Percentiles rank a stretch among this genome's conserved stretches.
These are phyloP conservation scores for Termitomyces sp. DNA, from an alignment of 768 basidiomycete genomes.

Conservation along the genomic window DNA sequence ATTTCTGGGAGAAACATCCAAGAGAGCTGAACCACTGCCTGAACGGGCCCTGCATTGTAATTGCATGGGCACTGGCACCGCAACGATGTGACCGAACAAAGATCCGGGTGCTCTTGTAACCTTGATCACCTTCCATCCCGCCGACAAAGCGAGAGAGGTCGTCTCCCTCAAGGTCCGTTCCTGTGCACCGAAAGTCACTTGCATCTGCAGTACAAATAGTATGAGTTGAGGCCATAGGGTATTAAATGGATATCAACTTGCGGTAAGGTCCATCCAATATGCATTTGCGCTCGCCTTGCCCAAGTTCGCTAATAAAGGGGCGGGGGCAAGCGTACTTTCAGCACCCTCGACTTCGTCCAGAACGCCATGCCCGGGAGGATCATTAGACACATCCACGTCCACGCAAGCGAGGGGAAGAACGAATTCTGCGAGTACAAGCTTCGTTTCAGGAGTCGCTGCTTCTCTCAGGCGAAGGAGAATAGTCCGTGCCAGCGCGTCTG, in stretches of 20 bases:
- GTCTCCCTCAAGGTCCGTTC: constrained; percentile 67
- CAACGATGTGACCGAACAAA: constrained; percentile 66
- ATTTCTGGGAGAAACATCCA: constrained; percentile 12
- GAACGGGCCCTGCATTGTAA: constrained; percentile 17
- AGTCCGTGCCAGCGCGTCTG: constrained; percentile 46
- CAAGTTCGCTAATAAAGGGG: constrained; percentile 65
- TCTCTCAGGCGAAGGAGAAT: constrained; percentile 40
- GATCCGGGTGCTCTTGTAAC: constrained; percentile 56
- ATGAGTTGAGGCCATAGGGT: neutral
- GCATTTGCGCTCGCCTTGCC: constrained; percentile 68
- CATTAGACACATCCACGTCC: constrained; percentile 33
- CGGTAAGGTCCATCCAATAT: constrained; percentile 68
- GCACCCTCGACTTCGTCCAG: constrained; percentile 44
- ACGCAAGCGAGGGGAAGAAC: constrained; percentile 64
- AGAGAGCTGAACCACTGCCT: constrained; percentile 18
- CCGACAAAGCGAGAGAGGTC: constrained; percentile 42
- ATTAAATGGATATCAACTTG: constrained; percentile 20
- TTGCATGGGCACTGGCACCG: constrained; percentile 54
- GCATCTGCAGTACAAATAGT: constrained; percentile 44
- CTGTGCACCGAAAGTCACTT: constrained; percentile 59
- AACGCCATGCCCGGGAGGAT: constrained; percentile 10
- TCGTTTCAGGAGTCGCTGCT: constrained; percentile 46
- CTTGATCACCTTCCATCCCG: constrained; percentile 57
- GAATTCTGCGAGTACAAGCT: constrained; percentile 65
- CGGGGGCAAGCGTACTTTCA: constrained; percentile 45